Conservation (phyloP, 2,329 filamentous ascomycete genomes). For the Xylariaceae sp. region DNA sequence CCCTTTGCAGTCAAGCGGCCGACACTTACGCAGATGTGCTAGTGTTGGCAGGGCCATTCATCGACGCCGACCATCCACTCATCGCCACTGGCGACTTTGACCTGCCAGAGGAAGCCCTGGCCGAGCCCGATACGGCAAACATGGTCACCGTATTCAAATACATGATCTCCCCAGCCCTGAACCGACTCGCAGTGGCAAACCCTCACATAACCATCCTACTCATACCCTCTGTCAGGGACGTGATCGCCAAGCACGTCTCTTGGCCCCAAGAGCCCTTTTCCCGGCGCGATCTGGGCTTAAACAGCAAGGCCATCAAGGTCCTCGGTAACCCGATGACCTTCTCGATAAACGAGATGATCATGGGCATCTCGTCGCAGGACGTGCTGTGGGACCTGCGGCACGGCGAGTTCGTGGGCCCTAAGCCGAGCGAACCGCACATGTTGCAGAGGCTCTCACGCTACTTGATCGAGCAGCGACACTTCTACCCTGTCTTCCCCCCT, state of each 20-base stretch:
- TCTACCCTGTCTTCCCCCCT: slow-evolving; percentile 83
- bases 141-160: slow-evolving; percentile 79
- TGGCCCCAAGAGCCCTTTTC: slow-evolving; percentile 57
- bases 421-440: slow-evolving; percentile 51
- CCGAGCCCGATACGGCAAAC: slow-evolving; percentile 71
- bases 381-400: slow-evolving; percentile 73
- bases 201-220: slow-evolving; percentile 77
- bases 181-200: slow-evolving; percentile 62
- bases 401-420: slow-evolving; percentile 62
- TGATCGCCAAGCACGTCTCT: slow-evolving; percentile 63
- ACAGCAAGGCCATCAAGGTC: slow-evolving; percentile 63
- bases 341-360: slow-evolving; percentile 77
- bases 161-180: slow-evolving; percentile 68
- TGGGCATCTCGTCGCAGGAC: slow-evolving; percentile 81
- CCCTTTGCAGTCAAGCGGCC: slow-evolving; percentile 71
- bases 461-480: slow-evolving; percentile 84
- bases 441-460: slow-evolving; percentile 69
- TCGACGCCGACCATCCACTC: slow-evolving; percentile 86
- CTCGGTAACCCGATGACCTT: slow-evolving; percentile 89
- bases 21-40: slow-evolving; percentile 72
- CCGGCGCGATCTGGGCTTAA: slow-evolving; percentile 69
- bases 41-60: slow-evolving; percentile 78
- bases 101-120: slow-evolving; percentile 56
- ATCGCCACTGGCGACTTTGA: slow-evolving; percentile 77
- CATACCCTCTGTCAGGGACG: slow-evolving; percentile 68